Base-by-base conservation (phyloP, 2,329 filamentous ascomycete species). In the Aspergillus ustus region DNA sequence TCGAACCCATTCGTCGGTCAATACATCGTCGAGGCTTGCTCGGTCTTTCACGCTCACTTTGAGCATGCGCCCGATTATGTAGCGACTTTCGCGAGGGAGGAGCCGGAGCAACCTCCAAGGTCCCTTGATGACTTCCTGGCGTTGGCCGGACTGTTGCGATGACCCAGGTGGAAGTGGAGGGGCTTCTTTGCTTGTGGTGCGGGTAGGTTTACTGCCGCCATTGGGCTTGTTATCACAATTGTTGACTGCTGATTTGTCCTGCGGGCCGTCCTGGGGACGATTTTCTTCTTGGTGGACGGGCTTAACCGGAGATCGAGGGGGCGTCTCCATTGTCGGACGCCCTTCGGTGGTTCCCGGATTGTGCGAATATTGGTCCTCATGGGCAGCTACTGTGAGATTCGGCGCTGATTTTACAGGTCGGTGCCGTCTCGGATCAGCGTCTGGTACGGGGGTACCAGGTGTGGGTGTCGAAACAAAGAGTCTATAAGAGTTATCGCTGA, bases 401-500 rank as follows among this genome's bases (percentile, higher is more conserved):
- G 73, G 68, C 2, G 67, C 72, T 13, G 77, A 79, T 61, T 74
- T 78, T 11, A 67, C 53, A 56, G 72, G 70, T 11, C 71, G 73
- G 31, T 72, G 68, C 57, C 73, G 76, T 45, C 71, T 75, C 15
- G 76, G 68, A 48, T 77, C 72, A 13, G 72, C 71, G 54, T 82
- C 80, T 3, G 79, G 73, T 15, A 80, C 75, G 6, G 79, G 77
- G 11, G 80, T 81, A 2, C 90, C 91, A 0, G 91, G 90, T 3
- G 93, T 91, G 1, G 94, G 93, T 7, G 91, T 85, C 1, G 95
- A 88, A 15, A 94, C 89, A 74, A 99, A 99, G 1, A 99, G 85
- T 71, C 94, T 93, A 79, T 92, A 99, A 0, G 93, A 97, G 76
- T 96, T 98, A 76, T 99, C 95, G 3, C 91, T 91, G 75, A 93